Percentiles rank a stretch among this genome's conserved stretches.
Evolutionary conservation across 1,139 yeast species (phyloP).

Genomic region (Wickerhamiella infanticola): DNA sequence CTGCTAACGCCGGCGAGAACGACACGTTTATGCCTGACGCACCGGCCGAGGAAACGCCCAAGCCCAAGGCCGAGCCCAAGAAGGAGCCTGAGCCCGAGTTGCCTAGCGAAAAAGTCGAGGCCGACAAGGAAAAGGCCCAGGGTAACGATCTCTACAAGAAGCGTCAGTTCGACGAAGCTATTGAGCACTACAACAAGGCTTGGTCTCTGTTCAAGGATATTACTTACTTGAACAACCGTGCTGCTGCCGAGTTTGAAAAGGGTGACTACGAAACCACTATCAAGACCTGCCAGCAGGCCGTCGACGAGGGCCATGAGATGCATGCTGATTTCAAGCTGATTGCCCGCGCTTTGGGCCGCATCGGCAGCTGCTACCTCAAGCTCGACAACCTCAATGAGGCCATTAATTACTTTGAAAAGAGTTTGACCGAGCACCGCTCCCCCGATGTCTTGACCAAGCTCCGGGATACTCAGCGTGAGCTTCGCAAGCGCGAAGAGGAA

Average conservation of each 20-base stretch:
- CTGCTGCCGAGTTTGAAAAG: constrained; percentile 95
- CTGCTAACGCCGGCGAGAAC: constrained; percentile 13
- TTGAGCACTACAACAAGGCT: constrained; percentile 69
- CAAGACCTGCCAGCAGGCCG: constrained; percentile 62
- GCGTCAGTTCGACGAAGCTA: constrained; percentile 86
- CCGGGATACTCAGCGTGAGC: constrained; percentile 73
- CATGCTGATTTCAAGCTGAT: constrained; percentile 85
- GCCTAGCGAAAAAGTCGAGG: constrained; percentile 30
- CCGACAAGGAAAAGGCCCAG: constrained; percentile 67
- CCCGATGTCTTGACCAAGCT: constrained; percentile 84
- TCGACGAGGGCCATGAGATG: constrained; percentile 75
- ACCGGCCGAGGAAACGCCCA: constrained; percentile 16
- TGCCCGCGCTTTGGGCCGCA: constrained; percentile 87
- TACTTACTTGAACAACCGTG: constrained; percentile 87
- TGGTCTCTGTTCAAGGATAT: constrained; percentile 74
- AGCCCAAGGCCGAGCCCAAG: constrained; percentile 14
- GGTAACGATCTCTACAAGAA: constrained; percentile 81
- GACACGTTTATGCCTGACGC: constrained; percentile 1
- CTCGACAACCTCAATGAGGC: constrained; percentile 59
- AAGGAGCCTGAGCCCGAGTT: constrained; percentile 18
- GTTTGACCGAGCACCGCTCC: constrained; percentile 93
- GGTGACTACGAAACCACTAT: constrained; percentile 82
- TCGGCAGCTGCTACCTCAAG: constrained; percentile 72
- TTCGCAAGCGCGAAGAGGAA: constrained; percentile 60
- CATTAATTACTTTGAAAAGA: constrained; percentile 66